A percentile compares a stretch with the other conserved stretches of the same genome.
These are phyloP conservation scores for Pichia sp. DNA, from an alignment of 1,139 yeast species.

Conservation along the genomic window DNA sequence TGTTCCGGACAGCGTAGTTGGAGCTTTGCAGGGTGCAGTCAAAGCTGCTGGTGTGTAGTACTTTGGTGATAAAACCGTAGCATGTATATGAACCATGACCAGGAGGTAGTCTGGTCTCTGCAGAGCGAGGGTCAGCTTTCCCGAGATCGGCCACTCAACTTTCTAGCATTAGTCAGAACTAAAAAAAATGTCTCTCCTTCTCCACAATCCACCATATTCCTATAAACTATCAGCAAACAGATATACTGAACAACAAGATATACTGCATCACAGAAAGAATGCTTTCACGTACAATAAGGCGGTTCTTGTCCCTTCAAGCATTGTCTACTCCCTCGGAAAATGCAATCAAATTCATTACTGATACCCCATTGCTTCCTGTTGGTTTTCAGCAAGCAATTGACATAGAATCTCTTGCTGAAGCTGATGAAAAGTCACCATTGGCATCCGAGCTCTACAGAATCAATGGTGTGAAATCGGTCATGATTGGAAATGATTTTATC, in stretches of 20 bases:
- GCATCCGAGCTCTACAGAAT: conserved; percentile 73
- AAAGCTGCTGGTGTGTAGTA: not conserved
- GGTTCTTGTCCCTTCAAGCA: conserved; percentile 36
- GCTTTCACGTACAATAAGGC: not conserved
- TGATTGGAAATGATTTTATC: conserved; percentile 67
- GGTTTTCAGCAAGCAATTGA: conserved; percentile 42
- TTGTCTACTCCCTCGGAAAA: conserved; percentile 84
- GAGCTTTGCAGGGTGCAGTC: conserved; percentile 52
- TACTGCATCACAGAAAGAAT: too few relatives aligned
- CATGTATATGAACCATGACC: too few relatives aligned
- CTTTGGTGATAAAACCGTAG: too few relatives aligned
- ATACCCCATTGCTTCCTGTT: conserved; percentile 52
- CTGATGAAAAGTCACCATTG: conserved; percentile 71
- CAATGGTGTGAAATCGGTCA: conserved; percentile 78
- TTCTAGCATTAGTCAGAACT: not conserved
- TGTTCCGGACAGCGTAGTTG: conserved; percentile 77
- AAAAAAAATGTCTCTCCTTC: not conserved
- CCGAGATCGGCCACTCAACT: not conserved
- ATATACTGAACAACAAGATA: too few relatives aligned
- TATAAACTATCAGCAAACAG: not conserved
- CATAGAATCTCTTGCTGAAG: conserved; percentile 58
- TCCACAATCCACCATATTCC: not conserved
- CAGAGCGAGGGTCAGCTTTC: not conserved
- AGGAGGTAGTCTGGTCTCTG: too few relatives aligned
- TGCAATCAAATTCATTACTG: conserved; percentile 72